Evolutionary conservation across 73 alveolate genomes (phyloP).

Genomic region (Tetrahymena thermophila): DNA sequence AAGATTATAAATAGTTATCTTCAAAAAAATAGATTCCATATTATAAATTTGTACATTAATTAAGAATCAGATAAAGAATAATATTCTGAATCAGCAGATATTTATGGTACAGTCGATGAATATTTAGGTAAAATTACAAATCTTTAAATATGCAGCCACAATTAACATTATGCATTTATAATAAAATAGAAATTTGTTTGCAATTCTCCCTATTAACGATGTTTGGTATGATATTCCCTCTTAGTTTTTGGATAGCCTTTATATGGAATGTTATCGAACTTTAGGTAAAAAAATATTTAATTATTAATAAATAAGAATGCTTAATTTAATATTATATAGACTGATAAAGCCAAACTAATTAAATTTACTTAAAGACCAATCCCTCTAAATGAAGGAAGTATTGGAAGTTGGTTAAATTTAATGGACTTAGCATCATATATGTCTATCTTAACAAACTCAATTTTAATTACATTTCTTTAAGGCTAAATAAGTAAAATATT

Average conservation of each 20-base stretch:
- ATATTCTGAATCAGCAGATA: constrained; percentile 27
- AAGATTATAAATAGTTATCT: not conserved
- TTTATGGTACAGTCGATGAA: constrained; percentile 41
- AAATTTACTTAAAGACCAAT: constrained; percentile 28
- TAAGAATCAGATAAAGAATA: constrained; percentile 19
- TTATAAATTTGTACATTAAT: not conserved
- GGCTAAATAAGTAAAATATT: not conserved
- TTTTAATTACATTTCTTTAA: constrained; percentile 2
- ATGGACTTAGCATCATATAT: constrained; percentile 23
- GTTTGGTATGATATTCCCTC: constrained; percentile 32
- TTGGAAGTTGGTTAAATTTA: constrained; percentile 20
- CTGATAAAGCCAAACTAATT: constrained; percentile 24
- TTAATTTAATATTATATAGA: not conserved
- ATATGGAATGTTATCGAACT: constrained; percentile 36
- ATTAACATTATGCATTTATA: too few relatives aligned
- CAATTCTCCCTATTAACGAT: constrained; percentile 14
- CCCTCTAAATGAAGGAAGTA: constrained; percentile 28
- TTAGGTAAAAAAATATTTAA: not conserved
- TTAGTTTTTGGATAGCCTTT: constrained; percentile 30
- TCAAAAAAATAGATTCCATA: not conserved
- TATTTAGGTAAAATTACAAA: not conserved
- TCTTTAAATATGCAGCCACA: too few relatives aligned
- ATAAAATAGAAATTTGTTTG: constrained; percentile 12
- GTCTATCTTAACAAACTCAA: constrained; percentile 10
- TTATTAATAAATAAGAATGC: not conserved